phyloP scores from a whole-genome alignment of 768 basidiomycete species.

The Clavulina sp. region DNA sequence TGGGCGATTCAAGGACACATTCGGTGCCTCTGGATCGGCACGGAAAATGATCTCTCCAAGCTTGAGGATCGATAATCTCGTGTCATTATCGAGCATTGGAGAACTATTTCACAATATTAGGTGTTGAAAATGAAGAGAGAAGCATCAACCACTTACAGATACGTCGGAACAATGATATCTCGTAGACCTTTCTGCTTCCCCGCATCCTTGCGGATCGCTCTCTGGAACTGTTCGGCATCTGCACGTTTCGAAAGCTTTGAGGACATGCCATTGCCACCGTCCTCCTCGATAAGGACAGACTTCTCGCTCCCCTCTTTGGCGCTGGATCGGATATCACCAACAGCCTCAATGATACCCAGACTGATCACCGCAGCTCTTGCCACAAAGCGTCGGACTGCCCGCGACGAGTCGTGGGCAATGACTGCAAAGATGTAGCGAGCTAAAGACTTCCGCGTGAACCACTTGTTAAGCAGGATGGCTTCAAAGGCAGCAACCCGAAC shows the following conservation, averaged over 20 bases:
- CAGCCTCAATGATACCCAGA: conserved; percentile 64
- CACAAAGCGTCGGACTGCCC: conserved; percentile 68
- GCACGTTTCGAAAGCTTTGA: conserved; percentile 58
- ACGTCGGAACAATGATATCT: conserved; percentile 65
- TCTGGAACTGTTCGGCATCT: conserved; percentile 71
- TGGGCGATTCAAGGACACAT: neutral
- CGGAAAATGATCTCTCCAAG: conserved; percentile 76
- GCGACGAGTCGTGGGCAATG: conserved; percentile 71
- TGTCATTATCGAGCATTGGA: conserved; percentile 66
- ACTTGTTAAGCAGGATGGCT: conserved; percentile 63
- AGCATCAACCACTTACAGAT: conserved; percentile 41
- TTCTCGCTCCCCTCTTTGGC: conserved; percentile 52
- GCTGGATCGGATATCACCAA: conserved; percentile 76
- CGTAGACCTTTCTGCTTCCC: conserved; percentile 52
- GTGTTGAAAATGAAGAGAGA: neutral
- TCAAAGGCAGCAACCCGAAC: conserved; percentile 91
- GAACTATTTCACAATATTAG: conserved; percentile 27
- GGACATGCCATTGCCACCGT: conserved; percentile 54
- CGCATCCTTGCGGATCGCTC: conserved; percentile 74
- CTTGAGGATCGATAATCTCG: conserved; percentile 83
- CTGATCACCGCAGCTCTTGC: conserved; percentile 75
- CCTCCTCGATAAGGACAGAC: conserved; percentile 70
- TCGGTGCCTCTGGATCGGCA: conserved; percentile 57
- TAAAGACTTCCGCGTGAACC: conserved; percentile 59
- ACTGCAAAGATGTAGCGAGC: conserved; percentile 80